These are phyloP conservation scores for Monilinia fructicola DNA, from an alignment of 2,329 filamentous ascomycete species.

Conservation along the genomic window DNA sequence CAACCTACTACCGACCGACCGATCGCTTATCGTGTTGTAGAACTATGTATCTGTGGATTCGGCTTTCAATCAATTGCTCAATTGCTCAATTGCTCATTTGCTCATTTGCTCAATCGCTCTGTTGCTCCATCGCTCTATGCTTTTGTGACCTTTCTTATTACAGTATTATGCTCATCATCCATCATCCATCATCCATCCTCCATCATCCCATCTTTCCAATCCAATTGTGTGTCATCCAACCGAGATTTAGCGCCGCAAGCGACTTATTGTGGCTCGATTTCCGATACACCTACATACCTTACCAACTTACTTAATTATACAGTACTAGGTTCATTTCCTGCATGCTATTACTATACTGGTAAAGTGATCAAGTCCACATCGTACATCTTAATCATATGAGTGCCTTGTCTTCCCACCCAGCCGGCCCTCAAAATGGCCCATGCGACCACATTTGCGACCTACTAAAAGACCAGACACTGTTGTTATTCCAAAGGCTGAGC, in stretches of 20 bases:
- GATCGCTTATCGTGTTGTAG: conserved; percentile 11
- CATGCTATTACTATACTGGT: not conserved
- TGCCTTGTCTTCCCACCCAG: conserved; percentile 28
- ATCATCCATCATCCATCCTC: not conserved
- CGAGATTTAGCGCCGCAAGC: conserved; percentile 21
- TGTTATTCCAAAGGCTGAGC: conserved; percentile 33
- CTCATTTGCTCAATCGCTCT: no score
- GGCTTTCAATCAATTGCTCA: no score
- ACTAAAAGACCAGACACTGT: conserved; percentile 27
- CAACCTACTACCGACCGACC: no score
- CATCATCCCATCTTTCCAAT: not conserved
- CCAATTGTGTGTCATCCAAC: not conserved
- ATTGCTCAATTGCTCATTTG: no score
- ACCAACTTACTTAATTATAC: not conserved
- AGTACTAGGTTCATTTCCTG: conserved; percentile 10
- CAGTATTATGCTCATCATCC: no score
- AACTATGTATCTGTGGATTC: no score
- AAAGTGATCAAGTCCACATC: not conserved
- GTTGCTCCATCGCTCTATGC: no score
- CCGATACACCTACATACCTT: no score
- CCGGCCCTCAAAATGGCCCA: conserved; percentile 31
- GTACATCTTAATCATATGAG: conserved; percentile 21
- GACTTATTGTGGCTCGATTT: conserved; percentile 18
- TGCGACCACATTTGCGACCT: conserved; percentile 28
- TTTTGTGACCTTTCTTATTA: no score